These are phyloP conservation scores for Ustilago bromivora DNA, from an alignment of 1,284 basidiomycete genomes.

Conservation along the genomic window DNA sequence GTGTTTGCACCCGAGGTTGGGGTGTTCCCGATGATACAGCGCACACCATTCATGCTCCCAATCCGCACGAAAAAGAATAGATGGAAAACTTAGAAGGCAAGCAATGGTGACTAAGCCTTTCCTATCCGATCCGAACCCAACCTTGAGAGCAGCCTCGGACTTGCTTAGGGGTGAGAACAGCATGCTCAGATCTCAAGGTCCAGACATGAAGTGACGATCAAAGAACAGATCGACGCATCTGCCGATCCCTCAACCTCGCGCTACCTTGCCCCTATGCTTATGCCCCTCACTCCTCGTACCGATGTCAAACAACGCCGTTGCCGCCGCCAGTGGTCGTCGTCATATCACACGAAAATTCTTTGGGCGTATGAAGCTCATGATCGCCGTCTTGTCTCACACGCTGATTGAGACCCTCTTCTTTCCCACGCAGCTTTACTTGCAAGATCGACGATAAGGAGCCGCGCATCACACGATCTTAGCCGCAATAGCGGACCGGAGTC, in stretches of 20 bases:
- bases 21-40: background rate
- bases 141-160: background rate
- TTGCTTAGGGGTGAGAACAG: background rate
- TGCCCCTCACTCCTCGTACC: background rate
- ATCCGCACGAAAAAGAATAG: background rate
- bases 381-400: background rate
- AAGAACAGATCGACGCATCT: background rate
- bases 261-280: background rate
- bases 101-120: constrained; percentile 2
- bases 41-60: background rate
- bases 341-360: background rate
- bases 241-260: background rate
- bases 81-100: background rate
- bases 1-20: background rate
- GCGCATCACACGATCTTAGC: constrained; percentile 1
- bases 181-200: constrained; percentile 1
- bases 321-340: background rate
- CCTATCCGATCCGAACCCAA: too few relatives aligned
- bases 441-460: background rate
- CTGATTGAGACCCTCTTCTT: background rate
- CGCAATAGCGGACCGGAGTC: background rate
- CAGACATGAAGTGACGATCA: background rate
- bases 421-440: constrained; percentile 2
- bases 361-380: background rate
- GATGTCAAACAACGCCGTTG: background rate